A percentile compares a stretch with the other conserved stretches of the same genome.
Conservation (phyloP, 345 rosid genomes). For the Gossypium anomalum region DNA sequence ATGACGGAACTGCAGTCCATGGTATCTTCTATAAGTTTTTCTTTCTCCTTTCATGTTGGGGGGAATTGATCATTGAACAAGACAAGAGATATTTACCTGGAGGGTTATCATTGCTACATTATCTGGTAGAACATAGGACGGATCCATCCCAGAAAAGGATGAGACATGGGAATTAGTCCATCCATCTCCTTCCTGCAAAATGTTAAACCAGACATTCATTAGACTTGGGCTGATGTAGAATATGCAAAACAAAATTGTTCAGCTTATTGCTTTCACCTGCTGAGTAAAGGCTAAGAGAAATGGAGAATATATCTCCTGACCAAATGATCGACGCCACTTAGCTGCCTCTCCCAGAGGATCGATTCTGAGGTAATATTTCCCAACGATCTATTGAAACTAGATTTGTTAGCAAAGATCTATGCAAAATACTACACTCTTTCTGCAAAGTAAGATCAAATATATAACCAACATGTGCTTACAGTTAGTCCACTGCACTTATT, state of each 20-base stretch:
- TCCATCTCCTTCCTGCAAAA: conserved; percentile 15
- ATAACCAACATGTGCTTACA: conserved; percentile 28
- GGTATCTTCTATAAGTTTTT: not conserved
- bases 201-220: conserved; percentile 1
- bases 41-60: not conserved
- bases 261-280: conserved; percentile 9
- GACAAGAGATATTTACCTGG: conserved; percentile 10
- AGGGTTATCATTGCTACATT: conserved; percentile 21
- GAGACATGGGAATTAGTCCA: conserved; percentile 10
- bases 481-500: conserved; percentile 57
- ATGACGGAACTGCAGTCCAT: not conserved
- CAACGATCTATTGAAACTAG: conserved; percentile 9
- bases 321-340: conserved; percentile 24
- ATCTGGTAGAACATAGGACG: conserved; percentile 19
- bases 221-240: not conserved
- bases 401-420: not conserved
- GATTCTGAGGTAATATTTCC: conserved; percentile 20
- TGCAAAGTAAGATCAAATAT: not conserved
- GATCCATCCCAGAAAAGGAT: conserved; percentile 12
- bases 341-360: conserved; percentile 21
- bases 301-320: conserved; percentile 22
- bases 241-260: not conserved
- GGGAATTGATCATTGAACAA: not conserved
- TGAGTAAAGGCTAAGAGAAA: conserved; percentile 23
- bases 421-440: not conserved